phyloP scores from a whole-genome alignment of 2,329 filamentous ascomycete species.

The Berkeleyomyces rouxiae region DNA sequence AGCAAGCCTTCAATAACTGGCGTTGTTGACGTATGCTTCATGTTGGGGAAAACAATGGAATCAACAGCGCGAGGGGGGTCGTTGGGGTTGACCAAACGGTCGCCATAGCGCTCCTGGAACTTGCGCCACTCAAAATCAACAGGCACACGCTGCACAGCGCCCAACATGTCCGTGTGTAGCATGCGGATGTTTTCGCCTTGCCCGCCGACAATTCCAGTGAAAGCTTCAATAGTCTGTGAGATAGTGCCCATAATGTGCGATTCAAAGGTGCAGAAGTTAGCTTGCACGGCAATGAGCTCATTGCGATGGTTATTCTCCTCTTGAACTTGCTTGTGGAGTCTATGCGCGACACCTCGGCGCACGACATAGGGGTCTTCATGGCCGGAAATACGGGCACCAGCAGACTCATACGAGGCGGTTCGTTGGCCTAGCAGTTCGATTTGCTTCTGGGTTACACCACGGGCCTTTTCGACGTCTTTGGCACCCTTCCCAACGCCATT shows the following conservation, averaged over 20 bases:
- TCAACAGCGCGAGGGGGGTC: slow-evolving; percentile 57
- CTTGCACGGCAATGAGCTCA: slow-evolving; percentile 81
- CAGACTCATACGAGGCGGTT: slow-evolving; percentile 62
- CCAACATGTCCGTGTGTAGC: slow-evolving; percentile 72
- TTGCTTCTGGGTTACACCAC: slow-evolving; percentile 77
- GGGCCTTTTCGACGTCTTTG: slow-evolving; percentile 84
- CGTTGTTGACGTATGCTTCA: slow-evolving; percentile 63
- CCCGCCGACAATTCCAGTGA: slow-evolving; percentile 62
- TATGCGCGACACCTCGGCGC: slow-evolving; percentile 62
- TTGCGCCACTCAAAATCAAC: slow-evolving; percentile 82
- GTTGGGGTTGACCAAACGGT: slow-evolving; percentile 61
- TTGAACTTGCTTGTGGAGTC: slow-evolving; percentile 75
- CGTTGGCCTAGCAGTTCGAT: slow-evolving; percentile 87
- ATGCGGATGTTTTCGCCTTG: slow-evolving; percentile 69
- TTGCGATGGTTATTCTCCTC: slow-evolving; percentile 95
- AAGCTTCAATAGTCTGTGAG: slow-evolving; percentile 67
- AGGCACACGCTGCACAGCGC: slow-evolving; percentile 58
- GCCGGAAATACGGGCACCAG: slow-evolving; percentile 52
- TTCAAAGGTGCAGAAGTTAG: slow-evolving; percentile 78
- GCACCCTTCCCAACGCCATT: slow-evolving; percentile 66
- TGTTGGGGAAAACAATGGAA: slow-evolving; percentile 71
- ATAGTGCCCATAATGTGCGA: slow-evolving; percentile 67
- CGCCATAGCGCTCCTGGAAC: slow-evolving; percentile 56
- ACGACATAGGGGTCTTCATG: slow-evolving; percentile 78
- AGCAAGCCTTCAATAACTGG: slow-evolving; percentile 75